Evolutionary conservation across 2,329 filamentous ascomycete genomes (phyloP), one percentile per base, ranked within the genome.

Genomic region (Thermothelomyces thermophilus): DNA sequence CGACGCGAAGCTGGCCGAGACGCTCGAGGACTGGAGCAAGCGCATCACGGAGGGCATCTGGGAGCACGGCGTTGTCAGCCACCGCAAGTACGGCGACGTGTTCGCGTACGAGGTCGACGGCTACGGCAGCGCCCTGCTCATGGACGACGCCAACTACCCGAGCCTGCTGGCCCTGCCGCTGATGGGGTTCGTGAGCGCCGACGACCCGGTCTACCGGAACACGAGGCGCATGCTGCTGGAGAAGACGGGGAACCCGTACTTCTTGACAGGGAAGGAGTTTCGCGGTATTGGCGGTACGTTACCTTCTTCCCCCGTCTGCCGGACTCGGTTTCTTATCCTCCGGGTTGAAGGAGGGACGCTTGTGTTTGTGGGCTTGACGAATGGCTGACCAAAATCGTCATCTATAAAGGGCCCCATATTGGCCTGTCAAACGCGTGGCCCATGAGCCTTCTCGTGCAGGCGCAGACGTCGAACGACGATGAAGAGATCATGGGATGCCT

Each of bases 341-440:
- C 16, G 16, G 19, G 20, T 6, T 17, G 26, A 26, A 26, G 24
- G 9, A 5, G 9, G 24, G 24, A 26, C 9, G 24, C 24, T 33
- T 31, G 19, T 34, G 5, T 19, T 2, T 22, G 40, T 2, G n/a
- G n/a, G n/a, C 8, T 17, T 13, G n/a, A 2, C 11, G 9, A 11
- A 14, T 14, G 33, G 22, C 13, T 22, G 31, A 33, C n/a, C 40
- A 19, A 20, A 16, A 16, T 37, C 11, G n/a, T 37, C 67, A 2
- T 17, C 5, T 31, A 14, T 3, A 16, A 24, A 74, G 79, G 79
- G 4, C 80, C 79, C 6, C 81, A 82, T 62, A 86, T 96, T 58
- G 93, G 93, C 0, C 71, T 95, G n/a, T 73, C 80, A 60, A 87
- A 95, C 58, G 93, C 91, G 7, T 98, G 93, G 93, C 93, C 93